phyloP scores from a whole-genome alignment of 2,329 filamentous ascomycete species.

The Fusarium sp. region DNA sequence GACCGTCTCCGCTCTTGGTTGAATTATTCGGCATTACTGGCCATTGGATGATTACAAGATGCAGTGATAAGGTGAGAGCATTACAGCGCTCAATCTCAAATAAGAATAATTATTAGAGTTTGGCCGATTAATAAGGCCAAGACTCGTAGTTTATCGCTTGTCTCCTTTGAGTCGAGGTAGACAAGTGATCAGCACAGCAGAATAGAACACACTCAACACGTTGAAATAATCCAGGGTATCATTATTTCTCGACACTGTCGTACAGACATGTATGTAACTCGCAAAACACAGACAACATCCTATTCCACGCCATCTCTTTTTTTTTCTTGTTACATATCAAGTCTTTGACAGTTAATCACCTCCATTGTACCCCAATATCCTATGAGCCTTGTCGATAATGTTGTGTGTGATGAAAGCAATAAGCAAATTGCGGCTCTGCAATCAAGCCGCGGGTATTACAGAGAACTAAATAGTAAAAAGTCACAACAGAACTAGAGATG shows the following conservation, averaged over 20 bases:
- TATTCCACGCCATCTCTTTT: slow-evolving; percentile 19
- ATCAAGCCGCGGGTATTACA: slow-evolving; percentile 49
- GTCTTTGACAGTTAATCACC: slow-evolving; percentile 8
- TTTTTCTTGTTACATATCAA: slow-evolving; percentile 1
- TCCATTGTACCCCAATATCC: slow-evolving; percentile 25
- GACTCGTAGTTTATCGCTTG: neutral
- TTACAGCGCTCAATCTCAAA: neutral
- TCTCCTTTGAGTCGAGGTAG: neutral
- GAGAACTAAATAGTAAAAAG: slow-evolving; percentile 41
- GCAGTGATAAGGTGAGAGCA: slow-evolving; percentile 9
- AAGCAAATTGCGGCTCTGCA: slow-evolving; percentile 43
- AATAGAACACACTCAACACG: neutral
- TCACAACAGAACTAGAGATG: slow-evolving; percentile 32
- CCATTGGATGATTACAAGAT: slow-evolving; percentile 18
- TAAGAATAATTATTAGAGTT: neutral
- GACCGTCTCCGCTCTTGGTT: slow-evolving; percentile 33
- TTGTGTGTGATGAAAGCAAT: slow-evolving; percentile 38
- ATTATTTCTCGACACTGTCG: slow-evolving; percentile 37
- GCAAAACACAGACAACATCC: slow-evolving; percentile 17
- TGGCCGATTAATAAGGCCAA: neutral
- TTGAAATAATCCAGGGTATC: slow-evolving; percentile 33
- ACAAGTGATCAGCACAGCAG: neutral
- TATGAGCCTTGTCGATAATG: slow-evolving; percentile 23
- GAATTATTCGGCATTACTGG: slow-evolving; percentile 35
- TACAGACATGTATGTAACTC: slow-evolving; percentile 31